A percentile compares a stretch with the other conserved stretches of the same genome.
These are phyloP conservation scores for Daldinia concentrica DNA, from an alignment of 495 filamentous ascomycete genomes.

Conservation along the genomic window DNA sequence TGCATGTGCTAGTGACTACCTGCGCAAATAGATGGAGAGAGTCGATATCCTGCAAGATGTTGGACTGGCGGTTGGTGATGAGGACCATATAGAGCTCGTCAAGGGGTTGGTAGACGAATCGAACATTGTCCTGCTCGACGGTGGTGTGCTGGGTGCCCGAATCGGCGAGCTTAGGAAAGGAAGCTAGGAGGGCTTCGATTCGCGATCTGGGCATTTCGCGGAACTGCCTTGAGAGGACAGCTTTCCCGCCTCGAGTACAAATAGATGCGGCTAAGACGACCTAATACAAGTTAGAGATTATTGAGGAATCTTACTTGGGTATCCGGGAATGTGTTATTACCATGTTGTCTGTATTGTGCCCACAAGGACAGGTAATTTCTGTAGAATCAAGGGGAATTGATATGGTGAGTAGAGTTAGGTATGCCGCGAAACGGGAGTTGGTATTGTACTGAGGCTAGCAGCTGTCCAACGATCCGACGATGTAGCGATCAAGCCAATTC, in stretches of 20 bases:
- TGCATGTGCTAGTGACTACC: slow-evolving; percentile 95
- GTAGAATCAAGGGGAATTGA: not conserved
- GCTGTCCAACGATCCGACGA: slow-evolving; percentile 34
- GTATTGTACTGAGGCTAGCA: slow-evolving; percentile 25
- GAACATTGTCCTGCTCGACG: slow-evolving; percentile 98
- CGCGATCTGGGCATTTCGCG: slow-evolving; percentile 94
- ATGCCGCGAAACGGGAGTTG: slow-evolving; percentile 15
- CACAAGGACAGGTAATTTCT: not conserved
- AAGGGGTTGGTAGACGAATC: slow-evolving; percentile 97
- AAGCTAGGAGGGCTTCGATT: slow-evolving; percentile 94
- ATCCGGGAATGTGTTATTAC: slow-evolving; percentile 43
- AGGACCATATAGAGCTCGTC: slow-evolving; percentile 99
- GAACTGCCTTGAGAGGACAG: slow-evolving; percentile 95
- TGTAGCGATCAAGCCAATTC: slow-evolving; percentile 43
- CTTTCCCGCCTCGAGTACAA: slow-evolving; percentile 97
- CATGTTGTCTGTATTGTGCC: slow-evolving; percentile 30
- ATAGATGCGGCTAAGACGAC: slow-evolving; percentile 99
- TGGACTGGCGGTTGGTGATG: slow-evolving; percentile 98
- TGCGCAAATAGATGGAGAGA: slow-evolving; percentile 97
- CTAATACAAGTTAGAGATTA: slow-evolving; percentile 55
- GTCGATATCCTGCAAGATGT: slow-evolving; percentile 98
- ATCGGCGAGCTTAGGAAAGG: slow-evolving; percentile 96
- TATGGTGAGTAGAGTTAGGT: slow-evolving; percentile 5
- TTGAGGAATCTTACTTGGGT: slow-evolving; percentile 28
- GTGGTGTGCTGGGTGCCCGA: slow-evolving; percentile 96